A percentile compares a stretch with the other conserved stretches of the same genome.
Conservation (phyloP, 306 rosid species). For the Delonix regia region DNA sequence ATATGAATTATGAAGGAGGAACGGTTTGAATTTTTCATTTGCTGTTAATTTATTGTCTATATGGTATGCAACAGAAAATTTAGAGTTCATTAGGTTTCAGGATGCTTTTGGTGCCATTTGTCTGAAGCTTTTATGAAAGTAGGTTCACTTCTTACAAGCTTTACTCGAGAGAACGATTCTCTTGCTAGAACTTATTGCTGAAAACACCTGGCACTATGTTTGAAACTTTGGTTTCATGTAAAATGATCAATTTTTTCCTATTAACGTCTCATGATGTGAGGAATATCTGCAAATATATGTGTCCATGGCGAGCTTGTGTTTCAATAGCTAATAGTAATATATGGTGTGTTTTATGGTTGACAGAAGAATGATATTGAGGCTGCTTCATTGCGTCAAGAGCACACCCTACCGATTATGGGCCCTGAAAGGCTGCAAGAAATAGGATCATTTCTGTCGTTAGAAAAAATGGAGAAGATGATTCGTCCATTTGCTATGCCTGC, state of each 20-base stretch:
- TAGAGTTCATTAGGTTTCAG: not conserved
- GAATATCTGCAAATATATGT: constrained; percentile 14
- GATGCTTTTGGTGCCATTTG: not conserved
- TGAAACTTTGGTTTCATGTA: constrained; percentile 16
- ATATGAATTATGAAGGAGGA: not conserved
- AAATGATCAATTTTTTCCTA: not conserved
- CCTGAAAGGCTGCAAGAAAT: constrained; percentile 94
- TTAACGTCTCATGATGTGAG: not conserved
- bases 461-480: constrained; percentile 86
- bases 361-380: constrained; percentile 79
- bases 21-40: constrained; percentile 3
- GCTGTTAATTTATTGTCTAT: not conserved
- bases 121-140: not conserved
- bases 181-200: constrained; percentile 1
- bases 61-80: constrained; percentile 15
- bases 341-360: constrained; percentile 28
- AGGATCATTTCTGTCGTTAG: constrained; percentile 83
- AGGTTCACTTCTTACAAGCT: not conserved
- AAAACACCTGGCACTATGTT: not conserved
- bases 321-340: constrained; percentile 19
- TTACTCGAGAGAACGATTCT: not conserved
- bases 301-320: constrained; percentile 8
- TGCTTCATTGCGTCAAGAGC: constrained; percentile 85
- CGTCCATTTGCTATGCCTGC: constrained; percentile 99
- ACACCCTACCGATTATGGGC: constrained; percentile 89